Evolutionary conservation across 192 early-diverging fungal species (phyloP).

Genomic region (Spinellus fusiger): DNA sequence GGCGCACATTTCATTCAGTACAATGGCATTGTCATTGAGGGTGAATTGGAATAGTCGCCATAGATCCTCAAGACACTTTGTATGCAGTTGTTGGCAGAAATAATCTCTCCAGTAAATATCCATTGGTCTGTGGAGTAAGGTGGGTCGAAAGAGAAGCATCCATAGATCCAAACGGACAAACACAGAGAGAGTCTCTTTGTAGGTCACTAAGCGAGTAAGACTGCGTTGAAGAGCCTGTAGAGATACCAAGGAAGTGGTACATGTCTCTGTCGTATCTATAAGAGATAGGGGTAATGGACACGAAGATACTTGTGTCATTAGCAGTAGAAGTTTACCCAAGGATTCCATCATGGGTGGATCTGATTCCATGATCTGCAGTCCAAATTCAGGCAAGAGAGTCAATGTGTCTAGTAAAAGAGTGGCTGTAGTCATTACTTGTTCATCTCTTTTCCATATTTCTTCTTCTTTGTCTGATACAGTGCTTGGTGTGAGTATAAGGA

Average conservation of each 20-base stretch:
- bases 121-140: not conserved
- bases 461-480: too few relatives aligned
- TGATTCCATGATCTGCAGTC: not conserved
- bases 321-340: not conserved
- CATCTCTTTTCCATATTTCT: not conserved
- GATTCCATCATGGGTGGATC: not conserved
- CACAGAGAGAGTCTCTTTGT: not conserved
- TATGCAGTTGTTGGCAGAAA: not conserved
- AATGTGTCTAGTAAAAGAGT: not conserved
- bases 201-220: not conserved
- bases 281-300: too few relatives aligned
- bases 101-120: not conserved
- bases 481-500: not conserved
- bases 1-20: conserved; percentile 1
- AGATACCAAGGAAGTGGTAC: not conserved
- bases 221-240: not conserved
- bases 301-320: not conserved
- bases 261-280: not conserved
- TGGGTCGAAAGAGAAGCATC: not conserved
- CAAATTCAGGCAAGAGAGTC: not conserved
- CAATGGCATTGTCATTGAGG: conserved; percentile 1
- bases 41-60: not conserved
- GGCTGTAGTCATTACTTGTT: not conserved
- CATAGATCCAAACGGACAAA: not conserved
- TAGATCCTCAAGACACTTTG: not conserved